These are phyloP conservation scores for Phaffia tasmanica DNA, from an alignment of 768 basidiomycete species.

Conservation along the genomic window DNA sequence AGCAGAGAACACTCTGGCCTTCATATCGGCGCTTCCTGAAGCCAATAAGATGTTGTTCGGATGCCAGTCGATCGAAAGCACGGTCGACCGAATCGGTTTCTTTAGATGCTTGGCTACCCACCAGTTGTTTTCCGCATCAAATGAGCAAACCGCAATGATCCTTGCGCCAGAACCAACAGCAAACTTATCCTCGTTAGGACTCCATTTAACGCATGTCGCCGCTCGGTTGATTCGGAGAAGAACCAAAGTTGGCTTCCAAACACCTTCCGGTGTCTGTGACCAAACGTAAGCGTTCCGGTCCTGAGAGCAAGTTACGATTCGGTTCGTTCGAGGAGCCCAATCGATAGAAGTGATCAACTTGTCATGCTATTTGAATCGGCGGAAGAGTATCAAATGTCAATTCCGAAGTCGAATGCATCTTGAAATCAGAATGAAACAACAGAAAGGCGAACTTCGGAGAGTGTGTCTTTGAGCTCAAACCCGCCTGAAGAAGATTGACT, in stretches of 20 bases:
- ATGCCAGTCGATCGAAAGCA: conserved; percentile 92
- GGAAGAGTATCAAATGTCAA: background rate
- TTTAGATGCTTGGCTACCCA: conserved; percentile 96
- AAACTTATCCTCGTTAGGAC: conserved; percentile 95
- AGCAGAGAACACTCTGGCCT: conserved; percentile 92
- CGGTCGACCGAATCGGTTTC: conserved; percentile 93
- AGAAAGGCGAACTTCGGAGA: conserved; percentile 61
- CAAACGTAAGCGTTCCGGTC: conserved; percentile 98
- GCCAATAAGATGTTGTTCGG: conserved; percentile 97
- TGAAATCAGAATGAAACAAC: background rate
- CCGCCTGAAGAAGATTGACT: conserved; percentile 40
- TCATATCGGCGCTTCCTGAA: conserved; percentile 94
- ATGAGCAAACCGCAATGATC: conserved; percentile 90
- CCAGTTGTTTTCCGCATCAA: conserved; percentile 97
- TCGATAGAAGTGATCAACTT: conserved; percentile 95
- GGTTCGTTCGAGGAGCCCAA: conserved; percentile 94
- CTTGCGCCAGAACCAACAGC: conserved; percentile 96
- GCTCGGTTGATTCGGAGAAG: conserved; percentile 88
- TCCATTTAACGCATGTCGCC: conserved; percentile 91
- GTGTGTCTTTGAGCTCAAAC: conserved; percentile 50
- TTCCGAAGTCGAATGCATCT: conserved; percentile 1
- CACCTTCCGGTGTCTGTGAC: conserved; percentile 66
- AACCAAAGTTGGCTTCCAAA: conserved; percentile 97
- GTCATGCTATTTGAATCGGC: conserved; percentile 61
- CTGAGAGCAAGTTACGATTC: conserved; percentile 97